Evolutionary conservation across 23 red algal species (phyloP).

Genomic region (Gracilaria domingensis): DNA sequence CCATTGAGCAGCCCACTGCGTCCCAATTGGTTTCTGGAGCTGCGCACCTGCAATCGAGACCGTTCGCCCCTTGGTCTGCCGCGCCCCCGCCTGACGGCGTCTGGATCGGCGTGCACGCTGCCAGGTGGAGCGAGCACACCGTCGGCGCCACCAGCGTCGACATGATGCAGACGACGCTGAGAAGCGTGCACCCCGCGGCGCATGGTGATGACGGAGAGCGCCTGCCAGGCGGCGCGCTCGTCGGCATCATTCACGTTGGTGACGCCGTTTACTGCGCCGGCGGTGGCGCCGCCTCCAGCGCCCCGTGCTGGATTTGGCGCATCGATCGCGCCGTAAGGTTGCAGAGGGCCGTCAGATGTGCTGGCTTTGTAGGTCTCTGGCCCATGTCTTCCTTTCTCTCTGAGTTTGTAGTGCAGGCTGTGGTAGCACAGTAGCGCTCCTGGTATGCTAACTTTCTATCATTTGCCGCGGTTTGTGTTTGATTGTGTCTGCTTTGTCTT

Average conservation of each 20-base stretch:
- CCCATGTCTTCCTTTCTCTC: slow-evolving; percentile 34
- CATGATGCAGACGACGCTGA: background rate
- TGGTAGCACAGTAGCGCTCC: slow-evolving; percentile 46
- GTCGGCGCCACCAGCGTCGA: background rate
- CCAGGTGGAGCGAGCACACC: background rate
- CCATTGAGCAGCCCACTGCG: slow-evolving; percentile 37
- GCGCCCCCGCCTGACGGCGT: slow-evolving; percentile 2
- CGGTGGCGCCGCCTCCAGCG: background rate
- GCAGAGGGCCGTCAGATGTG: slow-evolving; percentile 47
- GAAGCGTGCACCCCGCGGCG: background rate
- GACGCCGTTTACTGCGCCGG: background rate
- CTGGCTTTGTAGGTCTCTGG: slow-evolving; percentile 68
- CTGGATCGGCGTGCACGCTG: slow-evolving; percentile 48
- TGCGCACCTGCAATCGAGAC: background rate
- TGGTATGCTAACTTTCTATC: too few species aligned
- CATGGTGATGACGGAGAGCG: too few species aligned
- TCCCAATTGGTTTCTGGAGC: slow-evolving; percentile 29
- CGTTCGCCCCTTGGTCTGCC: slow-evolving; percentile 40
- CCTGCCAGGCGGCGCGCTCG: slow-evolving; percentile 49
- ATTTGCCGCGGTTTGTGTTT: background rate
- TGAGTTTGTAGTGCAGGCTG: slow-evolving; percentile 52
- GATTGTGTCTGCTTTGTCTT: background rate
- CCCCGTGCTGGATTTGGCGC: slow-evolving; percentile 49
- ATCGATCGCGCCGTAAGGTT: slow-evolving; percentile 55
- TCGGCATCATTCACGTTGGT: slow-evolving; percentile 53